These are phyloP conservation scores for Phytophthora ohioensis DNA, from an alignment of 352 stramenopile genomes.

Conservation along the genomic window DNA sequence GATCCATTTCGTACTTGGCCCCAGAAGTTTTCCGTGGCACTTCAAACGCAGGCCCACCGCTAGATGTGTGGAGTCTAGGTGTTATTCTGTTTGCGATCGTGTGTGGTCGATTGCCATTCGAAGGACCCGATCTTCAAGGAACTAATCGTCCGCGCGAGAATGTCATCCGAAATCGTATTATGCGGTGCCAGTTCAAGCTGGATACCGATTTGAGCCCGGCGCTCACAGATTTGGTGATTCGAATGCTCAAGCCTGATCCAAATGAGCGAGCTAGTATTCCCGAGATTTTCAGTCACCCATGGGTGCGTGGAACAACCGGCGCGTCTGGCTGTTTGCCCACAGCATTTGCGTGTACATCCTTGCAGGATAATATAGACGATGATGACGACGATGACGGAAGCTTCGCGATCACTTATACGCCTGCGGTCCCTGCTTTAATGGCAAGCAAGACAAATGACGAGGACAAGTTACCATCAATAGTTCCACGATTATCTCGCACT, in stretches of 20 bases:
- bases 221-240: constrained; percentile 73
- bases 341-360: constrained; percentile 29
- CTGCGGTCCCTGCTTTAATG: constrained; percentile 38
- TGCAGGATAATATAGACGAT: constrained; percentile 38
- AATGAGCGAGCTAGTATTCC: constrained; percentile 84
- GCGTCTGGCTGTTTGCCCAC: constrained; percentile 42
- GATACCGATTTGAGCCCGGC: constrained; percentile 77
- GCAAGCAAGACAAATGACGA: constrained; percentile 42
- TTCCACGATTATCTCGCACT: constrained; percentile 53
- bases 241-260: constrained; percentile 86
- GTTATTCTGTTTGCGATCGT: constrained; percentile 90
- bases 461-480: constrained; percentile 71
- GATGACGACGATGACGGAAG: constrained; percentile 58
- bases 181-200: constrained; percentile 88
- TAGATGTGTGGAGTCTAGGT: constrained; percentile 93
- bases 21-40: constrained; percentile 89
- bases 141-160: constrained; percentile 81
- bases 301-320: constrained; percentile 63
- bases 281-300: constrained; percentile 88
- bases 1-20: constrained; percentile 88
- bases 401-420: constrained; percentile 62
- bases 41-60: constrained; percentile 82
- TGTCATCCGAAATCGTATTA: constrained; percentile 87
- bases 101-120: constrained; percentile 84
- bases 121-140: constrained; percentile 79